phyloP scores from a whole-genome alignment of 148 eudicot species.

The Drosera capensis region DNA sequence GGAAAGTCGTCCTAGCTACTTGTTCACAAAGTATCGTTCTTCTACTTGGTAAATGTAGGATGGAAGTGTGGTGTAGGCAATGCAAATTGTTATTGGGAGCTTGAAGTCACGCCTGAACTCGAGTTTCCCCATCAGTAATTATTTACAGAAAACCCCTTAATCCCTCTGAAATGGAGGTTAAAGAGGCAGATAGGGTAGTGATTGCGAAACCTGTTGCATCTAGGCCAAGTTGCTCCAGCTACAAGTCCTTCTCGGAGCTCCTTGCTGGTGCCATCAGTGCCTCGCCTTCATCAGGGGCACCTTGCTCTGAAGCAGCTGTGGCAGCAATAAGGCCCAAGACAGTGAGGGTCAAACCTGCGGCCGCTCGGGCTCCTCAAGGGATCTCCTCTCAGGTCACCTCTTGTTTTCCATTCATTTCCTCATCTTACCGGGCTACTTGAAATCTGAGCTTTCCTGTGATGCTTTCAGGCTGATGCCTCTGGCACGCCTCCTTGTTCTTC shows the following conservation, averaged over 20 bases:
- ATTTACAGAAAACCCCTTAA: too few relatives aligned
- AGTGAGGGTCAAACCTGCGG: conserved; percentile 38
- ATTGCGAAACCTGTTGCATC: conserved; percentile 77
- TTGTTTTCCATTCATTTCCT: neutral
- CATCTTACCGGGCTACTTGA: neutral
- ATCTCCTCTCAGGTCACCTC: neutral
- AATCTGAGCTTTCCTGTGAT: neutral
- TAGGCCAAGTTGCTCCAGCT: conserved; percentile 46
- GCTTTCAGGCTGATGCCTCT: conserved; percentile 31
- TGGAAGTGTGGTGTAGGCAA: too few relatives aligned
- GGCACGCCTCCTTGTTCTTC: conserved; percentile 16
- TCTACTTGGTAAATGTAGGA: too few relatives aligned
- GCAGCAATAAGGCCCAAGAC: conserved; percentile 65
- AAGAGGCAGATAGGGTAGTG: conserved; percentile 35
- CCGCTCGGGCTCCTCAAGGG: neutral
- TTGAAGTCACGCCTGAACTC: too few relatives aligned
- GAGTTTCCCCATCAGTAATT: too few relatives aligned
- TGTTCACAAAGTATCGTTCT: too few relatives aligned
- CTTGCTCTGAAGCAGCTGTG: conserved; percentile 17
- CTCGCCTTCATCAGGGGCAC: conserved; percentile 8
- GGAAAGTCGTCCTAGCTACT: too few relatives aligned
- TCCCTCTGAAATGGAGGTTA: conserved; percentile 35
- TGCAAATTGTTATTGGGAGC: too few relatives aligned
- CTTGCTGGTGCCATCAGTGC: conserved; percentile 36
- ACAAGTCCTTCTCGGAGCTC: conserved; percentile 49